Evolutionary conservation across 345 rosid species (phyloP).

Genomic region (Syzygium grande): DNA sequence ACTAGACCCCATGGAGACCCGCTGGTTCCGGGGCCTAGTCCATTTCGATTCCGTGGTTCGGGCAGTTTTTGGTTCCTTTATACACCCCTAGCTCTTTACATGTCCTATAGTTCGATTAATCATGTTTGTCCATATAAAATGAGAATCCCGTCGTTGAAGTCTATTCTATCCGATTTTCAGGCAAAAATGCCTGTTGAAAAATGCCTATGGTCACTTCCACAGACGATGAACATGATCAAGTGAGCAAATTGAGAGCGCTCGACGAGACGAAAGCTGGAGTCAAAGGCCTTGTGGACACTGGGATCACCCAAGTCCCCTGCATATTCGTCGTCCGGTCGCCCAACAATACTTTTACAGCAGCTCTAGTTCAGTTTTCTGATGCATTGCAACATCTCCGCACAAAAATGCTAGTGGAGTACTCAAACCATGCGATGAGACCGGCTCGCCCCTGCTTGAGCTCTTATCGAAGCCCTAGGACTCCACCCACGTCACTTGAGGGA

Average conservation of each 20-base stretch:
- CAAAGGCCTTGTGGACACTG: neutral
- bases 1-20: no score
- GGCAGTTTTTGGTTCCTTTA: no score
- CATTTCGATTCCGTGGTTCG: no score
- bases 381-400: neutral
- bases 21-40: no score
- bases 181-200: no score
- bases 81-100: no score
- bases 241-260: neutral
- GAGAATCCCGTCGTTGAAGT: no score
- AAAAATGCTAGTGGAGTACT: conserved; percentile 20
- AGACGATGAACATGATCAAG: neutral
- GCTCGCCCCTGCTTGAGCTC: conserved; percentile 22
- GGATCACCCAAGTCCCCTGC: neutral
- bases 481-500: conserved; percentile 24
- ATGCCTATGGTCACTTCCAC: neutral
- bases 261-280: neutral
- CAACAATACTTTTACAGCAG: neutral
- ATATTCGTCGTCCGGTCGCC: neutral
- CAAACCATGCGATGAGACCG: conserved; percentile 11
- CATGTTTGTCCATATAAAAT: no score
- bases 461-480: conserved; percentile 46
- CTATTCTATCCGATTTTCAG: no score
- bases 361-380: neutral
- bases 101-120: no score